phyloP scores from a whole-genome alignment of 2,329 filamentous ascomycete genomes.

The Endothia cerciana region DNA sequence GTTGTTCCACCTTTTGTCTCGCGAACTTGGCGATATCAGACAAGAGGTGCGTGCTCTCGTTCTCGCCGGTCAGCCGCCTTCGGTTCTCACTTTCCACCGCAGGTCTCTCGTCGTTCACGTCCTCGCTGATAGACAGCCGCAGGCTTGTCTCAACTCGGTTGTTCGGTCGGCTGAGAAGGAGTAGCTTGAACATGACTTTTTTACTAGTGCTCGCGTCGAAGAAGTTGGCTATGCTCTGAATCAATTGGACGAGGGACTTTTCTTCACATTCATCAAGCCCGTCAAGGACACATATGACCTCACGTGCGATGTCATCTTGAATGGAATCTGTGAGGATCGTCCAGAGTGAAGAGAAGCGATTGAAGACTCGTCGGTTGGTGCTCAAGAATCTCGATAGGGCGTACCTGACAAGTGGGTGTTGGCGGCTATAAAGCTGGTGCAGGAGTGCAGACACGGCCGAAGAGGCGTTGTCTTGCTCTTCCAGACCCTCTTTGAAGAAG shows the following conservation, averaged over 20 bases:
- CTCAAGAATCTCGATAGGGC: not conserved
- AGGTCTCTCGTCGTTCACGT: not conserved
- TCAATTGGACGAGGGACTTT: not conserved
- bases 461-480: not conserved
- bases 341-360: conserved; percentile 7
- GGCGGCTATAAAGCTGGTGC: not conserved
- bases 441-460: not conserved
- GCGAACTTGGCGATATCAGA: not conserved
- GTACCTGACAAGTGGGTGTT: not conserved
- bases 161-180: not conserved
- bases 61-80: not conserved
- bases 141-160: not conserved
- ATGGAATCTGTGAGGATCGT: not conserved
- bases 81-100: not conserved
- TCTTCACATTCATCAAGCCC: not conserved
- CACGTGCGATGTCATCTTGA: not conserved
- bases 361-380: not conserved
- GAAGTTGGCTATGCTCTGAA: not conserved
- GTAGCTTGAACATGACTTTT: not conserved
- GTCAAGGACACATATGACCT: not conserved
- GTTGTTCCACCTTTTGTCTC: not conserved
- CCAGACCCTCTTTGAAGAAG: conserved; percentile 1
- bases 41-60: not conserved
- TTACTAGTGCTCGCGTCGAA: not conserved
- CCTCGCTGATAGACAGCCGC: not conserved